Percentiles rank a stretch among this genome's conserved stretches.
Conservation (phyloP, 2,329 filamentous ascomycete genomes). For the Cladophialophora exuberans region DNA sequence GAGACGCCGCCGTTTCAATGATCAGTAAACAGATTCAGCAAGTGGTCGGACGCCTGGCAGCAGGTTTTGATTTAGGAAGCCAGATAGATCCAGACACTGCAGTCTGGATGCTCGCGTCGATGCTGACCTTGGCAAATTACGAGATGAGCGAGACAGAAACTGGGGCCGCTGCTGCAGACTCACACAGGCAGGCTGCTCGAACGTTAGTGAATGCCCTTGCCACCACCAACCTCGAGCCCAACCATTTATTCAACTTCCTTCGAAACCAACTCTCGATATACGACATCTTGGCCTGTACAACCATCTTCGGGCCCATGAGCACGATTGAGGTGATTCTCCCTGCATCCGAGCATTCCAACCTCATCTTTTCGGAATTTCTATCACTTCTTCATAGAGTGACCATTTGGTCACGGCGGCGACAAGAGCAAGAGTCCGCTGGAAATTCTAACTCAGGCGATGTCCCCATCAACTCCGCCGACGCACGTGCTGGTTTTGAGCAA, state of each 20-base stretch:
- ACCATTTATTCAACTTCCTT: slow-evolving; percentile 26
- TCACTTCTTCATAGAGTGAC: slow-evolving; percentile 24
- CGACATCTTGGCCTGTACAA: slow-evolving; percentile 28
- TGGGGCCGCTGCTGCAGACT: slow-evolving; percentile 24
- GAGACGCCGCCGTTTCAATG: slow-evolving; percentile 27
- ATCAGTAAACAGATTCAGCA: slow-evolving; percentile 25
- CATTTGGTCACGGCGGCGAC: slow-evolving; percentile 11
- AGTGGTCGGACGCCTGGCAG: slow-evolving; percentile 22
- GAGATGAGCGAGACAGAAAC: slow-evolving; percentile 27
- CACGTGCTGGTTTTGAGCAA: slow-evolving; percentile 21
- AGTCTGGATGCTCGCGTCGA: slow-evolving; percentile 29
- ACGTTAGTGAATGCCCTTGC: slow-evolving; percentile 28
- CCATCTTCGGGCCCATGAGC: slow-evolving; percentile 20
- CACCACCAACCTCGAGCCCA: slow-evolving; percentile 27
- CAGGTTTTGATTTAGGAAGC: slow-evolving; percentile 21
- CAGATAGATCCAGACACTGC: slow-evolving; percentile 29
- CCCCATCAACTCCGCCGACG: slow-evolving; percentile 16
- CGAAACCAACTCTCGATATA: slow-evolving; percentile 28
- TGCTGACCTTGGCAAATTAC: slow-evolving; percentile 27
- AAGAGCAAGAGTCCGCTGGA: neutral
- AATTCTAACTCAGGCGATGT: neutral
- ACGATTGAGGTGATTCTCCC: slow-evolving; percentile 23
- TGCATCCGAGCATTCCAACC: slow-evolving; percentile 21
- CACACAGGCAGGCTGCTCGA: slow-evolving; percentile 24
- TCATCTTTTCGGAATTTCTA: slow-evolving; percentile 28